Percentiles rank a stretch among this genome's conserved stretches.
These are phyloP conservation scores for Triticum urartu DNA, from an alignment of 176 grass and related monocot species.

Conservation along the genomic window DNA sequence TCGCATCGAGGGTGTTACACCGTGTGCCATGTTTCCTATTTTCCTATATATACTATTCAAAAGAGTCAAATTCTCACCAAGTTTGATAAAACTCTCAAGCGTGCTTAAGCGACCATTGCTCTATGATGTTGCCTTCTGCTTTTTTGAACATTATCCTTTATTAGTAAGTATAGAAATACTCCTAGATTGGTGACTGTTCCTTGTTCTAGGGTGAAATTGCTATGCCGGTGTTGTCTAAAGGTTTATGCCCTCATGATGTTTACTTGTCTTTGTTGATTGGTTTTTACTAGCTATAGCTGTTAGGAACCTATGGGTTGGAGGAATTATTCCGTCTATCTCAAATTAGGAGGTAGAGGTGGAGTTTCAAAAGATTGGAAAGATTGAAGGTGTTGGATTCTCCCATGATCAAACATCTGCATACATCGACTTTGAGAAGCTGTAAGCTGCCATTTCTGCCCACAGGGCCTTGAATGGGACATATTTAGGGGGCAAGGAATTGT, in stretches of 20 bases:
- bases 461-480: slow-evolving; percentile 63
- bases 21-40: no score
- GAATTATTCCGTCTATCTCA: slow-evolving; percentile 58
- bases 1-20: no score
- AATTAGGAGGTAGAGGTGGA: slow-evolving; percentile 21
- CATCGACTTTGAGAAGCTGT: slow-evolving; percentile 66
- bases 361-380: no score
- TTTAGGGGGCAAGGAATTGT: slow-evolving; percentile 27
- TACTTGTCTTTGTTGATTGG: background rate
- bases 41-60: no score
- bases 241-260: background rate
- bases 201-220: no score
- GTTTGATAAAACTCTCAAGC: no score
- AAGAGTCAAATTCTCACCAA: no score
- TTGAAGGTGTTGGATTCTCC: slow-evolving; percentile 48
- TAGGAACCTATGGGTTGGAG: slow-evolving; percentile 79
- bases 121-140: no score
- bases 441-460: slow-evolving; percentile 89
- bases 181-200: no score
- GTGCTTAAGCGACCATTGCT: no score
- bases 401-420: slow-evolving; percentile 57
- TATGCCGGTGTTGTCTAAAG: background rate
- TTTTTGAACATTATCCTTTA: no score
- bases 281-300: slow-evolving; percentile 67
- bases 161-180: no score